Base-by-base conservation (phyloP, 1,284 basidiomycete genomes). In the Neonothopanus nambi region DNA sequence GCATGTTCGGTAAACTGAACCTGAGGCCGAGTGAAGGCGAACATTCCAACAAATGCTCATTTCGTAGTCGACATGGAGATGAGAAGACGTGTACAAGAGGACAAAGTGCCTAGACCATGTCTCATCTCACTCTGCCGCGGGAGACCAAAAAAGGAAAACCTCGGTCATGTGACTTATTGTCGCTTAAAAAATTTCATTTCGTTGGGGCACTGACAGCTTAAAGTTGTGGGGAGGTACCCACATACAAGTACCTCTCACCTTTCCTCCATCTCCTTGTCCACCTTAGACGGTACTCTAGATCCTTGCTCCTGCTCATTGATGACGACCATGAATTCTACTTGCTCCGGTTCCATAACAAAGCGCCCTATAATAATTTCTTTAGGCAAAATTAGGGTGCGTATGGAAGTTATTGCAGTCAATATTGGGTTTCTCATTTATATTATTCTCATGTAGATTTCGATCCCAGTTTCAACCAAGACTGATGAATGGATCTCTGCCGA, bases 401-500 rank as follows among this genome's bases (percentile, higher is more conserved):
- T 68, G 52, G 48, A 39, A 40, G 56, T 63, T 57, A 56, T 57
- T 42, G 47, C 48, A 42, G 49, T 44, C 23, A 47, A 49, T 28
- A 50, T 61, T 38, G 57, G 63, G 35, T n/a, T 24, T 23, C 26
- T 30, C 20, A 48, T 52, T 50, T 48, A 56, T 42, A 48, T 33
- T 41, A 39, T 55, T 60, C 43, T 28, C 61, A 91, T 45, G 24
- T 61, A 92, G 89, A 70, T 95, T 60, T 87, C 88, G 59, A 85
- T 96, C 68, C 92, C 90, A 55, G 89, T 95, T 58, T 87, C 91
- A 45, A 86, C 89, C 17, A 76, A 78, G 37, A 65, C 76, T 59
- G 82, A 92, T 66, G 85, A 93, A 70, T 95, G 93, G 93, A 90
- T 93, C 64, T 81, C 85, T 48, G 92, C 92, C 52, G 91, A 94